Conservation (phyloP, 139 green algal species). For the Astrephomene gubernaculifera region DNA sequence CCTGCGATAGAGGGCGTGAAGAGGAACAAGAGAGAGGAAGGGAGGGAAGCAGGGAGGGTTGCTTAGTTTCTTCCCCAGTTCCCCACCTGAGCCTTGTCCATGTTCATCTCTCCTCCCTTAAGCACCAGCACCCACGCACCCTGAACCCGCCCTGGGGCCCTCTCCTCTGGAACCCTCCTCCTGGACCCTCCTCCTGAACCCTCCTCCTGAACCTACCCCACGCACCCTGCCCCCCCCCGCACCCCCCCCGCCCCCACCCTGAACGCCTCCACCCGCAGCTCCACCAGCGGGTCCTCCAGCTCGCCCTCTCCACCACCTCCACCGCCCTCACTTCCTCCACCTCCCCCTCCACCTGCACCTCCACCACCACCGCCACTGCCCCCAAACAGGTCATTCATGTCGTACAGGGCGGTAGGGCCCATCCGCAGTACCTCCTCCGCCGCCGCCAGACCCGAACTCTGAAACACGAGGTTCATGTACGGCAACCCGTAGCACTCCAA, state of each 20-base stretch:
- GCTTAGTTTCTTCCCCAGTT: no score
- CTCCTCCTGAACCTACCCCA: no score
- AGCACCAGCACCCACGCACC: no score
- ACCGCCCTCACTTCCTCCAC: background rate
- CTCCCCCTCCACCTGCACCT: background rate
- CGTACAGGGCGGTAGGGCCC: background rate
- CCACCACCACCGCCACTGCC: background rate
- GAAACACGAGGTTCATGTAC: conserved; percentile 57
- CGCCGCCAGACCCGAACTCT: conserved; percentile 39
- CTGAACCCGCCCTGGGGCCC: no score
- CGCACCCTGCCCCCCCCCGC: background rate
- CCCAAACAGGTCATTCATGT: conserved; percentile 21
- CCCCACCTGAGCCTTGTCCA: no score
- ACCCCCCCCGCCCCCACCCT: background rate
- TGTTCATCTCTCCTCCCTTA: no score
- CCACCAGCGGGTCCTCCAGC: conserved; percentile 15
- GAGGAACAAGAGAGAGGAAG: no score
- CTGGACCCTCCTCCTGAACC: no score
- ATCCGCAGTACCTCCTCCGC: conserved; percentile 38
- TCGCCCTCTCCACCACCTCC: background rate
- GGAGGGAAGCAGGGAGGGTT: no score
- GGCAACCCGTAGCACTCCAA: conserved; percentile 73
- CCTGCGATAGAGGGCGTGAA: no score
- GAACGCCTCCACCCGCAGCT: conserved; percentile 30
- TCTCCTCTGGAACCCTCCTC: no score